A percentile compares a stretch with the other conserved stretches of the same genome.
Evolutionary conservation across 805 yeast genomes (phyloP).

Genomic region (Metschnikowia gelsemii): DNA sequence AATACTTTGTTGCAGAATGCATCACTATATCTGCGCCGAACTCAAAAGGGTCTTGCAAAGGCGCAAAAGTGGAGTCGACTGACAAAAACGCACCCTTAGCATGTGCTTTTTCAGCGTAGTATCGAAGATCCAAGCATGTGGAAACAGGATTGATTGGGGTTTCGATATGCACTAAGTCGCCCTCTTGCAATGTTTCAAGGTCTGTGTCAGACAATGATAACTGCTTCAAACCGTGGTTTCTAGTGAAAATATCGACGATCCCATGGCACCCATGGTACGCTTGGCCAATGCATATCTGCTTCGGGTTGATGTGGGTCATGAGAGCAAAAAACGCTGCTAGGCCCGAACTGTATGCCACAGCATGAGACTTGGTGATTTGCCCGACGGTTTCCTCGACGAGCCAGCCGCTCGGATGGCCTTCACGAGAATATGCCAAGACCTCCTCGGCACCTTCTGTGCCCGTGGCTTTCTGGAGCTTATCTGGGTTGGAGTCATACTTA

Average conservation of each 20-base stretch:
- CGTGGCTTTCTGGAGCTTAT: conserved; percentile 46
- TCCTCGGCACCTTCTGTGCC: conserved; percentile 20
- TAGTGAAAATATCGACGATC: conserved; percentile 58
- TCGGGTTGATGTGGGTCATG: conserved; percentile 69
- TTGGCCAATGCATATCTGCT: conserved; percentile 67
- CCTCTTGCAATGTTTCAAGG: conserved; percentile 47
- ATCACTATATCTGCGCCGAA: conserved; percentile 86
- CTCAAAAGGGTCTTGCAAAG: conserved; percentile 75
- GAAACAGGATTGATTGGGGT: conserved; percentile 90
- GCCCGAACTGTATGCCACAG: conserved; percentile 75
- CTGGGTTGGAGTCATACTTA: conserved; percentile 62
- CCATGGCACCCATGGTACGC: conserved; percentile 87
- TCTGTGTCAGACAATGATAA: conserved; percentile 33
- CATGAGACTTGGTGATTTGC: conserved; percentile 58
- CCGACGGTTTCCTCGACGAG: conserved; percentile 67
- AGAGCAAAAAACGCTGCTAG: conserved; percentile 78
- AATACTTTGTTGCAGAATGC: conserved; percentile 91
- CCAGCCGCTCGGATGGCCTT: conserved; percentile 69
- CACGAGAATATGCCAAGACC: conserved; percentile 56
- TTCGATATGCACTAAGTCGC: conserved; percentile 85
- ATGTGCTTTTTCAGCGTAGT: conserved; percentile 72
- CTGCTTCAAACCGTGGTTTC: conserved; percentile 57
- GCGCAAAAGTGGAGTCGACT: conserved; percentile 90
- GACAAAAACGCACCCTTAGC: conserved; percentile 67
- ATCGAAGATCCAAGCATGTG: conserved; percentile 55